Evolutionary conservation across 2,329 filamentous ascomycete genomes (phyloP), one percentile per base, ranked within the genome.

Genomic region (Penicillium sp.): DNA sequence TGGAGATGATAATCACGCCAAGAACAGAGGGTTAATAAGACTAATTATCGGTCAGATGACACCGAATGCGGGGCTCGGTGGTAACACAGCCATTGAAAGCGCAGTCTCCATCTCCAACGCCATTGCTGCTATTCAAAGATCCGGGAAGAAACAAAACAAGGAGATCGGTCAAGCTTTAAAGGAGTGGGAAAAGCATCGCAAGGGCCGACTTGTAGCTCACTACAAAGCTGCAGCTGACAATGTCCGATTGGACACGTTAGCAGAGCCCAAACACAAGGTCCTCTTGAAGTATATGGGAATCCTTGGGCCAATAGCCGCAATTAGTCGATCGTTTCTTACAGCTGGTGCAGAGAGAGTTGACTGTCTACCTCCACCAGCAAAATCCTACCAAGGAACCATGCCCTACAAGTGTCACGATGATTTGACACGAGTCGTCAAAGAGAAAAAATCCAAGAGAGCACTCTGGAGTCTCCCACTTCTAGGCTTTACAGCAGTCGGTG

Each of bases 11-110:
- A 26, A 26, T 26, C 25, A 26, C 25, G 25, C 25, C 25, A 29
- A 9, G 13, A 16, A 33, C 31, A 10, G 31, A 33, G 31, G 31
- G 9, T 33, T 33, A 11, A 14, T 10, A 33, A 10, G 9, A 33
- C 31, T 33, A 11, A 10, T 33, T 33, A 3, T 14, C 31, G 9
- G 31, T 26, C 16, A 64, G 62, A 54, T 62, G 50, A 57, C 58
- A 3, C 62, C 60, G 1, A 60, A 61, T n/a, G 29, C 58, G 6
- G 62, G 49, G 1, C 55, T 58, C 51, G 62, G 62, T 4, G 62
- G 49, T 7, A 64, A 61, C 37, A 49, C 39, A 1, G 58, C 60
- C 3, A 61, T 62, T 10, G 58, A 62, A 49, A 46, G 42, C 16
- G 50, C 54, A 1, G 55, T 53, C 6, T 39, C 48, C 14, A 47